Evolutionary conservation across 352 stramenopile genomes (phyloP).

Genomic region (Thraustochytrium striatum): DNA sequence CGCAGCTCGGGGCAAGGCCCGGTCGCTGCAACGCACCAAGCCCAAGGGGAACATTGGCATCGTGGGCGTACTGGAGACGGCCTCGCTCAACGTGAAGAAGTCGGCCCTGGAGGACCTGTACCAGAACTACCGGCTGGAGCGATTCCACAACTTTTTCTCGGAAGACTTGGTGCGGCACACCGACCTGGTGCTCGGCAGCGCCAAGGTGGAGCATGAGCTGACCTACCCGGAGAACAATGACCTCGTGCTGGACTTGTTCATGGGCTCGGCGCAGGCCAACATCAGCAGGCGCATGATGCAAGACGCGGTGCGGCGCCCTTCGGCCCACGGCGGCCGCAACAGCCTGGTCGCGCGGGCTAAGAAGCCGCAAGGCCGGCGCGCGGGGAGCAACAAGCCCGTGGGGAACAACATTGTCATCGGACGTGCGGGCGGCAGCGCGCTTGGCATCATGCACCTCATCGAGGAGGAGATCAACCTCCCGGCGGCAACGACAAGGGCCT

Average conservation of each 20-base stretch:
- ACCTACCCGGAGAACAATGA: background rate
- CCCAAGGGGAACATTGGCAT: background rate
- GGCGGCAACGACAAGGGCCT: conserved; percentile 21
- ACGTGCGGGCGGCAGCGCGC: background rate
- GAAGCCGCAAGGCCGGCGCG: too few relatives aligned
- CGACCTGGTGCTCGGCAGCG: background rate
- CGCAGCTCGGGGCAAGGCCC: background rate
- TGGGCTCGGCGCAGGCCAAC: background rate
- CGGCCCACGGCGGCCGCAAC: too few relatives aligned
- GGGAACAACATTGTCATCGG: background rate
- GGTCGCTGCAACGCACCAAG: background rate
- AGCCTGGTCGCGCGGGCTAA: too few relatives aligned
- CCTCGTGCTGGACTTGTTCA: background rate
- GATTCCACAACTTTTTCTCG: conserved; percentile 19
- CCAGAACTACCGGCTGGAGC: conserved; percentile 38
- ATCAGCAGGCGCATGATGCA: background rate
- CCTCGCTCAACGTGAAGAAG: background rate
- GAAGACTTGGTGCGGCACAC: background rate
- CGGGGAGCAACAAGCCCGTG: background rate
- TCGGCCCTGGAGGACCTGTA: conserved; percentile 21
- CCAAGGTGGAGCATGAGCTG: background rate
- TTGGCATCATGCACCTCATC: conserved; percentile 35
- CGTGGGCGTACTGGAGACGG: conserved; percentile 33
- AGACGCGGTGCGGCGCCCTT: background rate
- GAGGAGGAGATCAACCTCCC: conserved; percentile 30